A percentile compares a stretch with the other conserved stretches of the same genome.
Evolutionary conservation across 1,284 basidiomycete species (phyloP).

Genomic region (Stereum hirsutum): DNA sequence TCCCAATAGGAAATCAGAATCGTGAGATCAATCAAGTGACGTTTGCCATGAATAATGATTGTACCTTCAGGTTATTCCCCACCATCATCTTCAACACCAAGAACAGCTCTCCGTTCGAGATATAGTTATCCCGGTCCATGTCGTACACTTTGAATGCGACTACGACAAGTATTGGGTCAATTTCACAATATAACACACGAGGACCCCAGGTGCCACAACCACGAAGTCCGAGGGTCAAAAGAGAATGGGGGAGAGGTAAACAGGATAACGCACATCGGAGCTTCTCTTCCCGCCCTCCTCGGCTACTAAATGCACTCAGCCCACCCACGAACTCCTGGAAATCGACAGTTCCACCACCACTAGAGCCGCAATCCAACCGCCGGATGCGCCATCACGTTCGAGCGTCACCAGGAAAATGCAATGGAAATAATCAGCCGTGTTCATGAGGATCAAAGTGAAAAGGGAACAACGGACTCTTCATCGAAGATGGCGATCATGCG

Average conservation of each 20-base stretch:
- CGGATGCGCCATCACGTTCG: background rate
- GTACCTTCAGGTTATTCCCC: conserved; percentile 92
- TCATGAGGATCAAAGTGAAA: background rate
- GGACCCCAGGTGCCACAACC: background rate
- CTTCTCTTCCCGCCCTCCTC: conserved; percentile 95
- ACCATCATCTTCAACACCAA: conserved; percentile 99
- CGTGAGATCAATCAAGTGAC: background rate
- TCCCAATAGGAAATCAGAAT: too few species aligned
- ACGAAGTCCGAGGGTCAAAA: conserved; percentile 2
- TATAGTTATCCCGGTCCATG: conserved; percentile 94
- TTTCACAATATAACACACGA: background rate
- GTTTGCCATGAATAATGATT: too few species aligned
- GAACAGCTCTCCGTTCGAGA: conserved; percentile 99
- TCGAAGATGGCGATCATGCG: conserved; percentile 99
- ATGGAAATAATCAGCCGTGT: too few species aligned
- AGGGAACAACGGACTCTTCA: conserved; percentile 70
- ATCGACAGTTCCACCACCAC: conserved; percentile 96
- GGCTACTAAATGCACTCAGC: conserved; percentile 92
- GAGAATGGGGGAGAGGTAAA: background rate
- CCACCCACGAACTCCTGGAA: conserved; percentile 99
- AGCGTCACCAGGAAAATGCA: too few species aligned
- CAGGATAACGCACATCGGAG: conserved; percentile 68
- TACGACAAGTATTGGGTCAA: conserved; percentile 19
- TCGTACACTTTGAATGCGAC: conserved; percentile 99
- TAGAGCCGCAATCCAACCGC: conserved; percentile 21